Conservation (phyloP, 495 filamentous ascomycete genomes). For the Bombardia bombarda region DNA sequence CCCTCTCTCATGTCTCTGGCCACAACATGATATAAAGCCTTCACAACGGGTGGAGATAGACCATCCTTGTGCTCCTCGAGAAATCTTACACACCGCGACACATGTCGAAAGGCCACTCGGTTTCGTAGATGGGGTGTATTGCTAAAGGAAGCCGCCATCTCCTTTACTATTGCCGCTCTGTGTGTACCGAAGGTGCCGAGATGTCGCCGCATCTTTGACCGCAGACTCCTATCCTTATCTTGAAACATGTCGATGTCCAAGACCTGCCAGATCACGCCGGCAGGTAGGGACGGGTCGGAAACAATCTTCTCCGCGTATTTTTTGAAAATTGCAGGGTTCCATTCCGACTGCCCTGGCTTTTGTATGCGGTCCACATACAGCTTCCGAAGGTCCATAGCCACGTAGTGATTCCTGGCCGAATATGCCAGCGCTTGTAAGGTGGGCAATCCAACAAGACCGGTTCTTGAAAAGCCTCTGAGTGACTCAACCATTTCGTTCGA, state of each 20-base stretch:
- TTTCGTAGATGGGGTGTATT: slow-evolving; percentile 21
- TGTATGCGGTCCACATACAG: slow-evolving; percentile 12
- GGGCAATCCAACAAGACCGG: slow-evolving; percentile 1
- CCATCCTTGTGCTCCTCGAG: slow-evolving; percentile 13
- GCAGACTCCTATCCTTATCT: background rate
- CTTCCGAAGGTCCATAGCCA: slow-evolving; percentile 11
- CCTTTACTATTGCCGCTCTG: slow-evolving; percentile 16
- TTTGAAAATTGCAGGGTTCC: slow-evolving; percentile 11
- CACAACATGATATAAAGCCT: slow-evolving; percentile 28
- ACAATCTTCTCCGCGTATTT: slow-evolving; percentile 14
- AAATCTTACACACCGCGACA: slow-evolving; percentile 27
- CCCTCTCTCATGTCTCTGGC: slow-evolving; percentile 30
- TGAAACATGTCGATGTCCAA: slow-evolving; percentile 14
- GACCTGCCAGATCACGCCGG: slow-evolving; percentile 14
- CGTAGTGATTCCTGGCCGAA: slow-evolving; percentile 6
- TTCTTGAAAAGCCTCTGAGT: slow-evolving; percentile 3
- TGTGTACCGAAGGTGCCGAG: slow-evolving; percentile 5
- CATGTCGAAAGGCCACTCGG: slow-evolving; percentile 30
- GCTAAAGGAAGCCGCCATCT: slow-evolving; percentile 25
- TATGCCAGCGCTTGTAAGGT: slow-evolving; percentile 7
- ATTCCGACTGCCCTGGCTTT: slow-evolving; percentile 1
- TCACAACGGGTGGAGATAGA: slow-evolving; percentile 18
- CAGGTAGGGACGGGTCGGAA: slow-evolving; percentile 9
- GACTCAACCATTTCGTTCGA: slow-evolving; percentile 10
- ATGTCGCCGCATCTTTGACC: background rate